A percentile compares a stretch with the other conserved stretches of the same genome.
Evolutionary conservation across 2,329 filamentous ascomycete species (phyloP).

Genomic region (Hypoxylon sp.): DNA sequence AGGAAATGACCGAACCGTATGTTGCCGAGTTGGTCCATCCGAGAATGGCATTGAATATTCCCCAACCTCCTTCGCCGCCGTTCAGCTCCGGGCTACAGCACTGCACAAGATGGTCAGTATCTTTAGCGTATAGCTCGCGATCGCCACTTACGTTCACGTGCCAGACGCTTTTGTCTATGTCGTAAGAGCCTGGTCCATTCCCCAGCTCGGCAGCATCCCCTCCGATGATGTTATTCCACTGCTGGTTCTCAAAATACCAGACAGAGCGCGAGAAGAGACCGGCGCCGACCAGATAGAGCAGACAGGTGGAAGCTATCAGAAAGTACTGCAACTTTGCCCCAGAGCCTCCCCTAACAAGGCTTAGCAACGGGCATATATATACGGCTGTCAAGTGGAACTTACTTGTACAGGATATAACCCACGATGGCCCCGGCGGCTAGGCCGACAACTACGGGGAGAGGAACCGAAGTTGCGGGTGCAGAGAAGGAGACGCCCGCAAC

Average conservation of each 20-base stretch:
- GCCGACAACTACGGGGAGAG: constrained; percentile 77
- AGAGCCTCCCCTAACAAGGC: constrained; percentile 62
- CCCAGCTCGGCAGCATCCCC: constrained; percentile 61
- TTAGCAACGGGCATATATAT: constrained; percentile 1
- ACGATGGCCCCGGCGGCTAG: constrained; percentile 71
- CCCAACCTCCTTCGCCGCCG: constrained; percentile 77
- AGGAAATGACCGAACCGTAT: constrained; percentile 84
- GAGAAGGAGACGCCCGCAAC: constrained; percentile 83
- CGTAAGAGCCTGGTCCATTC: constrained; percentile 76
- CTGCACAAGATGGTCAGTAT: constrained; percentile 49
- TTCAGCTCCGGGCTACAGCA: constrained; percentile 80
- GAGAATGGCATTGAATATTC: constrained; percentile 84
- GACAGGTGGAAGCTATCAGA: constrained; percentile 81
- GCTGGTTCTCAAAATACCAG: constrained; percentile 75
- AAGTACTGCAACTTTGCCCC: constrained; percentile 75
- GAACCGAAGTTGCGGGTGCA: constrained; percentile 77
- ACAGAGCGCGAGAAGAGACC: constrained; percentile 81
- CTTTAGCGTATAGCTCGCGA: constrained; percentile 6
- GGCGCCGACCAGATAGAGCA: constrained; percentile 84
- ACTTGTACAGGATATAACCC: constrained; percentile 82
- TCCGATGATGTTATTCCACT: constrained; percentile 72
- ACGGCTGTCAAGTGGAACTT: constrained; percentile 47
- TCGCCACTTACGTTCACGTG: constrained; percentile 73
- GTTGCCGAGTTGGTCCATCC: constrained; percentile 91
- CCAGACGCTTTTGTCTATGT: constrained; percentile 81